Evolutionary conservation across 495 filamentous ascomycete genomes (phyloP), one percentile per base, ranked within the genome.

Genomic region (Aspergillus haitiensis): DNA sequence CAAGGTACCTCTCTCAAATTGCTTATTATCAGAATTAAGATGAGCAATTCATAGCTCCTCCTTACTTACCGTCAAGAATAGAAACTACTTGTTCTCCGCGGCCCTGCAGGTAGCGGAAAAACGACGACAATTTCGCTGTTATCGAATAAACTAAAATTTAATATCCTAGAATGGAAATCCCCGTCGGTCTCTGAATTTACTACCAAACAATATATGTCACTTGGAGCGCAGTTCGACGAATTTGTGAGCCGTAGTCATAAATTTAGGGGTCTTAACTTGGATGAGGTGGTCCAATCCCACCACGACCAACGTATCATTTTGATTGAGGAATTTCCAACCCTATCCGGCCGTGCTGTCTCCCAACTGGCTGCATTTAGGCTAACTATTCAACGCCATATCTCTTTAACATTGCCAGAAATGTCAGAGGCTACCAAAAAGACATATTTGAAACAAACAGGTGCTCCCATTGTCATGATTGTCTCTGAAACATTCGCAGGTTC

Each of bases 261-360:
- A 44, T 97, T 92, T 74, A 83, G 86, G 8, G 85, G 88, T 56
- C 81, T 98, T 47, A 84, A 92, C 55, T 68, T 92, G 11, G 63
- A 64, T 50, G 55, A 58, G 39, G 33, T 50, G 7, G 48, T 36
- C 8, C 49, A 35, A 32, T 45, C 49, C 31, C 71, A 59, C 55
- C 76, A 69, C 60, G 46, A 15, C 1, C 66, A 60, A 61, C 83
- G 84, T 52, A 69, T 97, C 35, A 88, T 97, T 45, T 72, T 98
- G 8, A 81, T 99, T 51, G 95, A 99, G 78, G 95, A 99, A 68
- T 97, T 97, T 69, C 95, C 95, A 1, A 92, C 89, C 63, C 88
- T 89, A 0, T 86, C 92, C 59, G 82, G 82, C 21, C 81, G 84
- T 44, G 86, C 82, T 0, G 89, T 88, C 10, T 80, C 81, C 13